Percentiles rank a stretch among this genome's conserved stretches.
Evolutionary conservation across 495 filamentous ascomycete species (phyloP).

Genomic region (Xylaria intraflava): DNA sequence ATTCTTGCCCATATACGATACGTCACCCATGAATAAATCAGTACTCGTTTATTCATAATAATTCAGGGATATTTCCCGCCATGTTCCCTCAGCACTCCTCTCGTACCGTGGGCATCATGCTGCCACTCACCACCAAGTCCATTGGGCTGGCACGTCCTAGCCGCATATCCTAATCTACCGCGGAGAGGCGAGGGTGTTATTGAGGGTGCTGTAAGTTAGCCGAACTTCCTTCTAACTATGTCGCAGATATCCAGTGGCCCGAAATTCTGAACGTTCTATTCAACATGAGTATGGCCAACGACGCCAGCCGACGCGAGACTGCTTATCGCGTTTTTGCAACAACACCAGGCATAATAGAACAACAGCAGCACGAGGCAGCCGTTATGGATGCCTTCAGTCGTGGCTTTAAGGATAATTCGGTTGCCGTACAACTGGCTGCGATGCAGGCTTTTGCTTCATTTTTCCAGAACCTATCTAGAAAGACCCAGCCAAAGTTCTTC

Average conservation of each 20-base stretch:
- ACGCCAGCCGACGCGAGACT: constrained; percentile 75
- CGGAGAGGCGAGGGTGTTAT: not conserved
- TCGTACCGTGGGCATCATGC: not conserved
- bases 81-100: not conserved
- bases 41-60: not conserved
- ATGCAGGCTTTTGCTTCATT: constrained; percentile 97
- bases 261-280: constrained; percentile 84
- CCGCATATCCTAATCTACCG: not conserved
- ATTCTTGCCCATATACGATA: not conserved
- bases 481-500: constrained; percentile 80
- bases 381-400: constrained; percentile 78
- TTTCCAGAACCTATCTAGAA: constrained; percentile 84
- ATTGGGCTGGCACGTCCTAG: not conserved
- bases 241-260: constrained; percentile 74
- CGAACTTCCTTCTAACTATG: constrained; percentile 18
- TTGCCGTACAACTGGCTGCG: constrained; percentile 78
- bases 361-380: constrained; percentile 85
- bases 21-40: not conserved
- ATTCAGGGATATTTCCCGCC: not conserved
- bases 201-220: not conserved
- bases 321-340: constrained; percentile 92
- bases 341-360: constrained; percentile 93
- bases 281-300: constrained; percentile 74
- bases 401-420: constrained; percentile 85
- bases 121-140: not conserved